Percentiles rank a stretch among this genome's conserved stretches.
These are phyloP conservation scores for Daldinia bambusicola DNA, from an alignment of 495 filamentous ascomycete species.

Conservation along the genomic window DNA sequence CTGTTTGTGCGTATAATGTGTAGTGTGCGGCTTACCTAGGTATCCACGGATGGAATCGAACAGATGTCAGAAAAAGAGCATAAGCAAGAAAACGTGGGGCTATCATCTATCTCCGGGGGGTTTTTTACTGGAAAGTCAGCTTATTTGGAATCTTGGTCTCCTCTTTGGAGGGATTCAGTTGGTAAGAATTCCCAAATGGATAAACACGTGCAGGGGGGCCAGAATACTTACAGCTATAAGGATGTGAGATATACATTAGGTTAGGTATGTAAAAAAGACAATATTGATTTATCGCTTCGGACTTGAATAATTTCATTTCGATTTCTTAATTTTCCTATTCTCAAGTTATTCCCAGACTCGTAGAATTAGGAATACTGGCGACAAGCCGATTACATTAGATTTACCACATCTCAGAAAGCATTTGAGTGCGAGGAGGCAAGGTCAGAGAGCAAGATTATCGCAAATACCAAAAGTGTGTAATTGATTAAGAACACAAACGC, in stretches of 20 bases:
- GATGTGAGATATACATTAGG: neutral
- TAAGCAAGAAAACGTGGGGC: conserved; percentile 1
- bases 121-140: neutral
- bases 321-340: neutral
- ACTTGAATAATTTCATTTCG: neutral
- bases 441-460: neutral
- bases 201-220: conserved; percentile 3
- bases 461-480: neutral
- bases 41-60: neutral
- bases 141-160: conserved; percentile 5
- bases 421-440: neutral
- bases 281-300: neutral
- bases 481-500: neutral
- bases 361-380: neutral
- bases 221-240: neutral
- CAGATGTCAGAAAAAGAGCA: neutral
- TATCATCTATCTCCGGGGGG: neutral
- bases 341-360: neutral
- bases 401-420: neutral
- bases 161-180: neutral
- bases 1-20: too few relatives aligned
- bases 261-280: too few relatives aligned
- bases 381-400: neutral
- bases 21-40: too few relatives aligned
- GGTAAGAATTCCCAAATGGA: neutral